Evolutionary conservation across 2,329 filamentous ascomycete species (phyloP).

Genomic region (Aspergillus viridinutans): DNA sequence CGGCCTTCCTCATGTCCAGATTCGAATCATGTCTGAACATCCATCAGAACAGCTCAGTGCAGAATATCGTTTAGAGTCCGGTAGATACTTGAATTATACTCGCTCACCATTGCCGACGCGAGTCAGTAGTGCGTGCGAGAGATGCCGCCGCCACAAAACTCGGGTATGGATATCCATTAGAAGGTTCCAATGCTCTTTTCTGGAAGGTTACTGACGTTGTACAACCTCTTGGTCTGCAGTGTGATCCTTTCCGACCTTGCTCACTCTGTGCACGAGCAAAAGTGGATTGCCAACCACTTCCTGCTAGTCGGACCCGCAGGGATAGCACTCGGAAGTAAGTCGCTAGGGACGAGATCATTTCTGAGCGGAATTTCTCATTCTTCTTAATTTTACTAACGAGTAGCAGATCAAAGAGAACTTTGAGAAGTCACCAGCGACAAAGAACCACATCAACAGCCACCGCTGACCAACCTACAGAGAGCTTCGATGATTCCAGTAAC

Average conservation of each 20-base stretch:
- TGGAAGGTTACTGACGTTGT: not conserved
- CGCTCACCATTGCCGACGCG: conserved; percentile 17
- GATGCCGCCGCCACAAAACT: conserved; percentile 29
- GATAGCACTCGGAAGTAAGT: conserved; percentile 10
- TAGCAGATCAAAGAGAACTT: not conserved
- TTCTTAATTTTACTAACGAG: not conserved
- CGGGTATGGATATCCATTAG: conserved; percentile 15
- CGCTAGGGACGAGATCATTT: not conserved
- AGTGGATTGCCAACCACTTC: conserved; percentile 14
- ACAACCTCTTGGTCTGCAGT: conserved; percentile 15
- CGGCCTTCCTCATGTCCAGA: no score
- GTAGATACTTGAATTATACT: no score
- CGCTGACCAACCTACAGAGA: not conserved
- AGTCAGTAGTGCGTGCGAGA: conserved; percentile 27
- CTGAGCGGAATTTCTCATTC: not conserved
- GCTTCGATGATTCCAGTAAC: not conserved
- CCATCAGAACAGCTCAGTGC: no score
- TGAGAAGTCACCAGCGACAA: not conserved
- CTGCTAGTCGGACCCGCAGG: conserved; percentile 1
- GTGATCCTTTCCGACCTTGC: conserved; percentile 32
- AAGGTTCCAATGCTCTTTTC: not conserved
- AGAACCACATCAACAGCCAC: not conserved
- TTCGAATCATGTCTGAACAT: no score
- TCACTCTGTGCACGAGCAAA: conserved; percentile 30
- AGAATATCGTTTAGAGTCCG: no score